Evolutionary conservation across 768 basidiomycete species (phyloP).

Genomic region (Saitozyma sp.): DNA sequence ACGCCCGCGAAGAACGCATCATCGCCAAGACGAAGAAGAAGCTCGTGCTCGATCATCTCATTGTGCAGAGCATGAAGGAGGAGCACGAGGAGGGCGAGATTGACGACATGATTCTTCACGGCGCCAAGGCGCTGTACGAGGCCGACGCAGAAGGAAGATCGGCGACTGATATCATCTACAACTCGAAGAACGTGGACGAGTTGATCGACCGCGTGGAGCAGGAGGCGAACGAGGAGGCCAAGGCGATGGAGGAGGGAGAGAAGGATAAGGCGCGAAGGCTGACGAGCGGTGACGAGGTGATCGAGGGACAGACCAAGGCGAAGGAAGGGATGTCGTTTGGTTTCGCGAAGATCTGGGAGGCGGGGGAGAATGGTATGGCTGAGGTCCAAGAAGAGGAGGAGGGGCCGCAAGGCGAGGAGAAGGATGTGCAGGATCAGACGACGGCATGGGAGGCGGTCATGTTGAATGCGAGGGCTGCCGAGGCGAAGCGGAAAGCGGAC

Average conservation of each 20-base stretch:
- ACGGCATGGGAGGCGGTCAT: conserved; percentile 69
- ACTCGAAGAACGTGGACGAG: conserved; percentile 70
- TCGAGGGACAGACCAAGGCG: conserved; percentile 56
- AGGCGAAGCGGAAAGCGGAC: conserved; percentile 58
- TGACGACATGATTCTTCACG: conserved; percentile 84
- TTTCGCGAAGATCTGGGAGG: conserved; percentile 90
- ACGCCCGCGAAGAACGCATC: conserved; percentile 69
- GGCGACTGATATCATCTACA: conserved; percentile 69
- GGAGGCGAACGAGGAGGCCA: conserved; percentile 55
- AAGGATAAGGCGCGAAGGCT: conserved; percentile 59
- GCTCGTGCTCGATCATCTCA: conserved; percentile 87
- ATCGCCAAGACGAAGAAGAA: conserved; percentile 94
- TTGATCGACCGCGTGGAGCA: conserved; percentile 82
- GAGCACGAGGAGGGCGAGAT: conserved; percentile 76
- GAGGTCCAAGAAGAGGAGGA: conserved; percentile 58
- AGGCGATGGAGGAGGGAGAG: conserved; percentile 50
- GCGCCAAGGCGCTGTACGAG: conserved; percentile 79
- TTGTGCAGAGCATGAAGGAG: conserved; percentile 94
- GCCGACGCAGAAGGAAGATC: conserved; percentile 55
- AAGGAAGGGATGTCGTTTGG: conserved; percentile 61
- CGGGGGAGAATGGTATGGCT: conserved; percentile 66
- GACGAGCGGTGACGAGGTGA: conserved; percentile 45
- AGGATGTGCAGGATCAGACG: conserved; percentile 53
- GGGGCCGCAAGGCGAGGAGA: conserved; percentile 19
- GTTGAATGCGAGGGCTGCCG: conserved; percentile 57